A percentile compares a stretch with the other conserved stretches of the same genome.
Conservation (phyloP, 108 stramenopile genomes). For the Skeletonema marinoi region DNA sequence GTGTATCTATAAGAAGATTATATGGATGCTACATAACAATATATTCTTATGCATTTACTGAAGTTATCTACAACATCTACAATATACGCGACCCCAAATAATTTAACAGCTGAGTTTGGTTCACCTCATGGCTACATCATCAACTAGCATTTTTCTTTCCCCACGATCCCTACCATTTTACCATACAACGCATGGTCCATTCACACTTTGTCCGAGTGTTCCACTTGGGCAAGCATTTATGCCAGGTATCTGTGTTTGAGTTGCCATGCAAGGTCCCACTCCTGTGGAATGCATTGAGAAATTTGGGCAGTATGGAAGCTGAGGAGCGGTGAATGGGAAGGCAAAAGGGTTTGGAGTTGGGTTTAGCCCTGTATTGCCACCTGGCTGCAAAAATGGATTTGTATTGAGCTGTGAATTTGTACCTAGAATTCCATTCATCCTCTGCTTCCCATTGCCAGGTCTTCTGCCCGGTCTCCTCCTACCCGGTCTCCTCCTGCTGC, state of each 20-base stretch:
- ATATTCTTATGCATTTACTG: neutral
- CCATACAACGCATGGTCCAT: neutral
- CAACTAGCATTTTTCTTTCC: neutral
- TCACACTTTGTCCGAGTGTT: neutral
- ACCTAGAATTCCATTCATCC: no score
- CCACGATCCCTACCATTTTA: neutral
- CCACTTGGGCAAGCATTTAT: neutral
- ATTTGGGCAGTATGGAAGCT: neutral
- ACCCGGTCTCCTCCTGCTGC: no score
- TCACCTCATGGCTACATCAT: neutral
- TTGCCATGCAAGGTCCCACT: neutral
- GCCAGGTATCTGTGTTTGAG: neutral
- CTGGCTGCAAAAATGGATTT: no score
- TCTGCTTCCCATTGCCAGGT: no score
- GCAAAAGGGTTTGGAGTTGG: no score
- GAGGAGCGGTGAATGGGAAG: neutral
- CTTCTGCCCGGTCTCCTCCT: neutral
- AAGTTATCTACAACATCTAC: neutral
- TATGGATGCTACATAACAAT: no score
- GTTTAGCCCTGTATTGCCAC: no score
- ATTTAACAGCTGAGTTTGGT: neutral
- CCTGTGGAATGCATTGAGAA: neutral
- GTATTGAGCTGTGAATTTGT: no score
- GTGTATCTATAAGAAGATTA: no score
- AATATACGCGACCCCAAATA: neutral